A percentile compares a stretch with the other conserved stretches of the same genome.
Evolutionary conservation across 2,329 filamentous ascomycete species (phyloP).

Genomic region (Neospermospora avenae): DNA sequence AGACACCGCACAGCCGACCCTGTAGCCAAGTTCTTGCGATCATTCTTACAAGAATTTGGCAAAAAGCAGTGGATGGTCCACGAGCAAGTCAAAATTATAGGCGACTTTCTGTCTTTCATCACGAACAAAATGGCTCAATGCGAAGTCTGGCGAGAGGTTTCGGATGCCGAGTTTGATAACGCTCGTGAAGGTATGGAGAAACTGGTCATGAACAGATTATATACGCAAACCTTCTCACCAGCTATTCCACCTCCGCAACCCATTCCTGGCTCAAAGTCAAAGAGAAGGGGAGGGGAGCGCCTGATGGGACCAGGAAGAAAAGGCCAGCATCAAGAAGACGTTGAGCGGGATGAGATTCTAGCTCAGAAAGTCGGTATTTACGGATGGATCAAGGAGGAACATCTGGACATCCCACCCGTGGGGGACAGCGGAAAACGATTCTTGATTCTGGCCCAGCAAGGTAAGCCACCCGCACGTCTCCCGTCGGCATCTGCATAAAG

Average conservation of each 20-base stretch:
- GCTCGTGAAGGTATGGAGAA: constrained; percentile 99
- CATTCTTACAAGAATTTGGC: constrained; percentile 89
- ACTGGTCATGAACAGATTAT: constrained; percentile 96
- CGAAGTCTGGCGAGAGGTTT: constrained; percentile 94
- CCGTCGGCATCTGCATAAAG: neutral
- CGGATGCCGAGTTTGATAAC: constrained; percentile 97
- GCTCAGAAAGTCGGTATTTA: constrained; percentile 97
- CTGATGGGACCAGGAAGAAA: constrained; percentile 76
- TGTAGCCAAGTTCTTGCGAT: constrained; percentile 91
- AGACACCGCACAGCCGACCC: constrained; percentile 97
- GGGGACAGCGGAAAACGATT: constrained; percentile 87
- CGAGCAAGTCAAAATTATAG: constrained; percentile 98
- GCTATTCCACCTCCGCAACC: constrained; percentile 81
- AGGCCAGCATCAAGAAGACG: constrained; percentile 96
- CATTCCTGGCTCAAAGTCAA: constrained; percentile 64
- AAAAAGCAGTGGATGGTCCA: constrained; percentile 99
- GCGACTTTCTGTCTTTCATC: constrained; percentile 94
- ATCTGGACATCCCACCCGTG: constrained; percentile 85
- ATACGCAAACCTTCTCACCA: constrained; percentile 93
- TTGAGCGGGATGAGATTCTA: constrained; percentile 93
- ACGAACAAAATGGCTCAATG: constrained; percentile 97
- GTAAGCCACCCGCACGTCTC: constrained; percentile 39
- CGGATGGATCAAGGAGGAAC: constrained; percentile 87
- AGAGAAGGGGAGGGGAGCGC: constrained; percentile 64
- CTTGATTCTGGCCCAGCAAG: constrained; percentile 82